Percentiles rank a stretch among this genome's conserved stretches.
These are phyloP conservation scores for Cystofilobasidium macerans DNA, from an alignment of 768 basidiomycete species.

Conservation along the genomic window DNA sequence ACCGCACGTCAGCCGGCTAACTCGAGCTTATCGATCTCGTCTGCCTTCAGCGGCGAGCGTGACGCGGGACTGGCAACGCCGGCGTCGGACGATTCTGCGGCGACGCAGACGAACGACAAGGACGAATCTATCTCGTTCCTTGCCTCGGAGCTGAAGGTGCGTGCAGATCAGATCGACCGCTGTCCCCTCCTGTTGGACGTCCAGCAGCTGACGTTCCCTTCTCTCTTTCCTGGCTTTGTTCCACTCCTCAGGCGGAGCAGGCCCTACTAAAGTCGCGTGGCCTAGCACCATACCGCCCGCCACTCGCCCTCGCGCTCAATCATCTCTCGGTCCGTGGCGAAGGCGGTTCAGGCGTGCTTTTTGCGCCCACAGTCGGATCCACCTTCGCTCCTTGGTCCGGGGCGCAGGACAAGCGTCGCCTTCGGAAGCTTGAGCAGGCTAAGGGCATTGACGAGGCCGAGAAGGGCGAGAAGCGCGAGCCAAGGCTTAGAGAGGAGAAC, in stretches of 20 bases:
- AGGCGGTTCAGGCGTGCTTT: conserved; percentile 31
- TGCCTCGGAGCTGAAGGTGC: background rate
- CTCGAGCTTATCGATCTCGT: no score
- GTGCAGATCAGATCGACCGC: background rate
- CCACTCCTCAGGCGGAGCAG: background rate
- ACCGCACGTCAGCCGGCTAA: no score
- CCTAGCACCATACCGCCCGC: conserved; percentile 23
- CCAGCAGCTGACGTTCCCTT: background rate
- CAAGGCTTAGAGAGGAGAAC: conserved; percentile 21
- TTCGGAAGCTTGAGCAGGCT: conserved; percentile 28
- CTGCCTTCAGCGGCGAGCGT: no score
- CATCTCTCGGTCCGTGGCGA: conserved; percentile 32
- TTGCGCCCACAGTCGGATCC: conserved; percentile 32
- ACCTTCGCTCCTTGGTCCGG: conserved; percentile 32
- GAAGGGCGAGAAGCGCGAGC: conserved; percentile 23
- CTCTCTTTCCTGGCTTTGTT: background rate
- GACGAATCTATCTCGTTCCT: background rate
- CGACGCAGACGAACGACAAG: background rate
- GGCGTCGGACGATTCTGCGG: no score
- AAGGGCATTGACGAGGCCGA: conserved; percentile 25
- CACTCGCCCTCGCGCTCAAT: conserved; percentile 31
- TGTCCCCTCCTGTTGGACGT: background rate
- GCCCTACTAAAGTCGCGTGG: background rate
- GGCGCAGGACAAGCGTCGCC: conserved; percentile 31
- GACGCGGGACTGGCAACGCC: no score